phyloP scores from a whole-genome alignment of 306 rosid genomes.

The Luffa aegyptiaca region DNA sequence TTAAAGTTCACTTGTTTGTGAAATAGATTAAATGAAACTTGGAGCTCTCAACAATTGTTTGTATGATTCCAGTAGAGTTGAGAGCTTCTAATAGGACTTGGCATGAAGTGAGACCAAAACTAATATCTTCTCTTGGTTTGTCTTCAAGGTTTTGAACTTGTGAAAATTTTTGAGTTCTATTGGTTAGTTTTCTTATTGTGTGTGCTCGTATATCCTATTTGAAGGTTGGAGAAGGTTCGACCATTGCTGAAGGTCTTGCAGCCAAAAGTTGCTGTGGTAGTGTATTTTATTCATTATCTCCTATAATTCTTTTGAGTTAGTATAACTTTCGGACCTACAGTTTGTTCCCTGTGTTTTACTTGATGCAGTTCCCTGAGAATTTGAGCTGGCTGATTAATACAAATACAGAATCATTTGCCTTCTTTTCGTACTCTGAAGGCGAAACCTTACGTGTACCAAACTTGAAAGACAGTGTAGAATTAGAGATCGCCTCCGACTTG shows the following conservation, averaged over 20 bases:
- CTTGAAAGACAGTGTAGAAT: conserved; percentile 29
- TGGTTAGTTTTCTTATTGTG: background rate
- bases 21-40: background rate
- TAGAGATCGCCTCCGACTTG: conserved; percentile 48
- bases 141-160: background rate
- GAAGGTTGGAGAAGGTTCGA: conserved; percentile 47
- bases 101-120: background rate
- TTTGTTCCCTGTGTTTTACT: conserved; percentile 6
- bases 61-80: background rate
- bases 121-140: background rate
- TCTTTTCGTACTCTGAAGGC: conserved; percentile 43
- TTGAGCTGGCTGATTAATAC: conserved; percentile 26
- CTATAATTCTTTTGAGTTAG: background rate
- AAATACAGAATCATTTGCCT: conserved; percentile 23
- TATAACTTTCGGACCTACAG: background rate
- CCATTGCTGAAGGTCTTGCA: conserved; percentile 48
- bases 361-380: conserved; percentile 48
- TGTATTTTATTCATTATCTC: background rate
- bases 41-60: background rate
- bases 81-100: conserved; percentile 3
- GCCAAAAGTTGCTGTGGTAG: conserved; percentile 62
- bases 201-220: conserved; percentile 5
- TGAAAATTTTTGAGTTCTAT: background rate
- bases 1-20: background rate
- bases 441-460: conserved; percentile 34